Evolutionary conservation across 2,329 filamentous ascomycete species (phyloP).

Genomic region (Penicillium psychrosexuale): DNA sequence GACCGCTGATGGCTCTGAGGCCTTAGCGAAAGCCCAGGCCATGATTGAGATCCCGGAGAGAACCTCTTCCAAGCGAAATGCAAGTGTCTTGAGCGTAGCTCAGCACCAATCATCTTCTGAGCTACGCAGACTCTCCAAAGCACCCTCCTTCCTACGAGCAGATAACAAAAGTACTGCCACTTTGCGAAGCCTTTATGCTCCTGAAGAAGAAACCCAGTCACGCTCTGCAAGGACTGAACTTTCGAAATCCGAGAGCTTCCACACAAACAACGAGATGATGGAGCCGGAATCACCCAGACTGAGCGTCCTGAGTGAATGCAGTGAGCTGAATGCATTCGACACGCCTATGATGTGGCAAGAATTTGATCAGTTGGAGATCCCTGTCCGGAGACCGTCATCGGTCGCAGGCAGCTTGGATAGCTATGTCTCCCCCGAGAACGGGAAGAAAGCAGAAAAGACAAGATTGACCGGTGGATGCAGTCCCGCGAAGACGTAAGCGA

Average conservation of each 20-base stretch:
- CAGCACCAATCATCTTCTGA: conserved; percentile 20
- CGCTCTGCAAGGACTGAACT: conserved; percentile 27
- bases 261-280: conserved; percentile 34
- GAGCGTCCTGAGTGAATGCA: conserved; percentile 46
- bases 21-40: conserved; percentile 26
- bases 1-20: conserved; percentile 26
- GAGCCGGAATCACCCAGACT: conserved; percentile 42
- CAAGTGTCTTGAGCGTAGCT: conserved; percentile 12
- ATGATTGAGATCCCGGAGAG: conserved; percentile 40
- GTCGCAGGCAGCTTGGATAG: conserved; percentile 16
- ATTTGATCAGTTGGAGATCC: conserved; percentile 30
- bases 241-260: conserved; percentile 36
- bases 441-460: conserved; percentile 22
- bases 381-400: conserved; percentile 22
- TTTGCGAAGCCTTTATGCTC: conserved; percentile 39
- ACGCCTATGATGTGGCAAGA: conserved; percentile 18
- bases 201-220: conserved; percentile 28
- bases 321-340: conserved; percentile 39
- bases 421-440: conserved; percentile 14
- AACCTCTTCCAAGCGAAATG: conserved; percentile 36
- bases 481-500: conserved; percentile 18
- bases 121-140: conserved; percentile 30
- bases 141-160: conserved; percentile 41
- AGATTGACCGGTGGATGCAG: conserved; percentile 35
- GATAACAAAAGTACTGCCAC: conserved; percentile 38